phyloP scores from a whole-genome alignment of 2,329 filamentous ascomycete species.

The Neospermospora avenae region DNA sequence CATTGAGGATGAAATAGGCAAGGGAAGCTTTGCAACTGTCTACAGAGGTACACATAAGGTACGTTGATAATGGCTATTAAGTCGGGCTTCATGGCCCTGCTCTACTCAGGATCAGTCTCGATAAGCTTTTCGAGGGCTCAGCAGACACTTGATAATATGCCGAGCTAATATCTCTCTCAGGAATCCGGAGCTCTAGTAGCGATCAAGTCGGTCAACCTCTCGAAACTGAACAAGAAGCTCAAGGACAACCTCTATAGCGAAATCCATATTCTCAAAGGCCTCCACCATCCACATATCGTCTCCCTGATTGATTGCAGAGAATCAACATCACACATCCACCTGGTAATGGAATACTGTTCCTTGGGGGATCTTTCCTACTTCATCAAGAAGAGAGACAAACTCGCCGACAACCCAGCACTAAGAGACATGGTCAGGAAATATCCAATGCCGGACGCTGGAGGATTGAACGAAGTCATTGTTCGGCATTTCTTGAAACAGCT shows the following conservation, averaged over 20 bases:
- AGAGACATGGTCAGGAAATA: slow-evolving; percentile 92
- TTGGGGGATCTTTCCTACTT: slow-evolving; percentile 92
- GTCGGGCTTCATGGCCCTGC: background rate
- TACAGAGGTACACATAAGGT: slow-evolving; percentile 86
- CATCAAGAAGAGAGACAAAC: slow-evolving; percentile 87
- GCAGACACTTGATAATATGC: background rate
- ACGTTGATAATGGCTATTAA: slow-evolving; percentile 20
- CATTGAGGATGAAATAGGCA: slow-evolving; percentile 86
- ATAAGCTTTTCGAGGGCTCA: slow-evolving; percentile 19
- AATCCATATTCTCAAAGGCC: slow-evolving; percentile 89
- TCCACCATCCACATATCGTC: slow-evolving; percentile 96
- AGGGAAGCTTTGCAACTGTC: slow-evolving; percentile 96
- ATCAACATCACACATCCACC: slow-evolving; percentile 81
- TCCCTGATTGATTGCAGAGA: slow-evolving; percentile 94
- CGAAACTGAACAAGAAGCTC: slow-evolving; percentile 89
- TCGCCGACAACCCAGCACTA: slow-evolving; percentile 76
- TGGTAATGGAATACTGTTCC: slow-evolving; percentile 98
- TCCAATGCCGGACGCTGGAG: slow-evolving; percentile 75
- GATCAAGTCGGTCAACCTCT: slow-evolving; percentile 92
- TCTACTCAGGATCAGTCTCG: background rate
- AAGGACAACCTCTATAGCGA: slow-evolving; percentile 95
- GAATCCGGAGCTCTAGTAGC: slow-evolving; percentile 79
- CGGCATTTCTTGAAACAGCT: slow-evolving; percentile 96
- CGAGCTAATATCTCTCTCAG: slow-evolving; percentile 44
- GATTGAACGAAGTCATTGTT: slow-evolving; percentile 94